Conservation (phyloP, 768 basidiomycete genomes). For the Hericium coralloides region DNA sequence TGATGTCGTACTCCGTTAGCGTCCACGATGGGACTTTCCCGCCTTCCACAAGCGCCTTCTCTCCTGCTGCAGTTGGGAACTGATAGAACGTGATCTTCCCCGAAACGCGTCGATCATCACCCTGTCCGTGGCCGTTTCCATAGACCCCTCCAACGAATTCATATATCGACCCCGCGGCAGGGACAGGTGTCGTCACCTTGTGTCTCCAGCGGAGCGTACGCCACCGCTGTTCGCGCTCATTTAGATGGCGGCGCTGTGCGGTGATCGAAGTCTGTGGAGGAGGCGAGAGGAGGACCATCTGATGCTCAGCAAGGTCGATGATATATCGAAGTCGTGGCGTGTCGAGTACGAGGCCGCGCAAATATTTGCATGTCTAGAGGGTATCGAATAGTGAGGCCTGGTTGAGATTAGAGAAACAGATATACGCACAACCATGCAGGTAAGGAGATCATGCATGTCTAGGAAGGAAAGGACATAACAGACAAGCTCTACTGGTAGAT, state of each 20-base stretch:
- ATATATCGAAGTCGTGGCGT: slow-evolving; percentile 31
- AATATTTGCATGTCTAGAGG: not conserved
- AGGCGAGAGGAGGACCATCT: slow-evolving; percentile 32
- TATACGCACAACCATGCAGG: slow-evolving; percentile 22
- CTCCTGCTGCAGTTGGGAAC: slow-evolving; percentile 24
- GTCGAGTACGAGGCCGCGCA: not conserved
- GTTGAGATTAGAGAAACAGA: not conserved
- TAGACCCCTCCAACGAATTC: slow-evolving; percentile 44
- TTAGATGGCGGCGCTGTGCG: slow-evolving; percentile 32
- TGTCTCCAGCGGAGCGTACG: slow-evolving; percentile 32
- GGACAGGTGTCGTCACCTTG: slow-evolving; percentile 28
- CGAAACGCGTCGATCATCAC: slow-evolving; percentile 22
- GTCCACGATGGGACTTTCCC: slow-evolving; percentile 28
- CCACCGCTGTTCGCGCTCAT: slow-evolving; percentile 40
- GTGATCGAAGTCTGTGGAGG: slow-evolving; percentile 25
- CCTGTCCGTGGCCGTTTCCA: slow-evolving; percentile 36
- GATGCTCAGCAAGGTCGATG: slow-evolving; percentile 40
- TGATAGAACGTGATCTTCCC: slow-evolving; percentile 38
- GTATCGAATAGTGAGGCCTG: not conserved
- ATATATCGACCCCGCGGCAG: slow-evolving; percentile 39
- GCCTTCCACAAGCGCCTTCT: slow-evolving; percentile 17
- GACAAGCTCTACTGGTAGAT: slow-evolving; percentile 31
- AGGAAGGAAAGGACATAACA: slow-evolving; percentile 28
- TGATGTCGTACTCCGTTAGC: slow-evolving; percentile 32
- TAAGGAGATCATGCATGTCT: slow-evolving; percentile 27